Conservation (phyloP, 305 asterid genomes). For the Caryopteris hybrid region DNA sequence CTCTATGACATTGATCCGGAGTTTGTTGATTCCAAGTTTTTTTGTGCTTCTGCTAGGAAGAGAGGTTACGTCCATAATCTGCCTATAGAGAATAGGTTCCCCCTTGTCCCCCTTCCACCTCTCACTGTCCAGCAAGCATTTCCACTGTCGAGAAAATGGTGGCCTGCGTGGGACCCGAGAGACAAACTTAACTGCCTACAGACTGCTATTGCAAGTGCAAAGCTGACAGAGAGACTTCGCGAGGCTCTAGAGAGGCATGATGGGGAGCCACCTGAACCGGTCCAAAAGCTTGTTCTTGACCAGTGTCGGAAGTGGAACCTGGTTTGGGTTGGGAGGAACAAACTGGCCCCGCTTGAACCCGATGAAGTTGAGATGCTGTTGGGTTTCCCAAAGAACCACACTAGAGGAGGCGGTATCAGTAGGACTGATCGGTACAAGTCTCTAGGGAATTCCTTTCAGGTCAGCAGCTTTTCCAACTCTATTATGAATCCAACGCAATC, state of each 20-base stretch:
- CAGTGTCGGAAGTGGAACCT: conserved; percentile 89
- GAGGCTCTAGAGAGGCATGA: conserved; percentile 57
- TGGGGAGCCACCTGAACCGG: conserved; percentile 52
- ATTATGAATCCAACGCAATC: neutral
- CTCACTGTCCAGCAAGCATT: conserved; percentile 67
- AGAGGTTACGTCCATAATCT: conserved; percentile 86
- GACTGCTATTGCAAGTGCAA: conserved; percentile 79
- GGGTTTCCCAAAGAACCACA: conserved; percentile 90
- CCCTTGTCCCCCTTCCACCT: conserved; percentile 80
- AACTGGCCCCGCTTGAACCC: conserved; percentile 80
- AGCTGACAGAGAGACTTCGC: conserved; percentile 66
- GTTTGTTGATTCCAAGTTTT: conserved; percentile 82
- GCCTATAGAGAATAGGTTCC: conserved; percentile 61
- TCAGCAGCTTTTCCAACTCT: conserved; percentile 14
- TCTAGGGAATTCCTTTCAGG: conserved; percentile 94
- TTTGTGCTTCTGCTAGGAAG: conserved; percentile 79
- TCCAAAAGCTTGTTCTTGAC: conserved; percentile 46
- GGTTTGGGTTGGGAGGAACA: conserved; percentile 89
- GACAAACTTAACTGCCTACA: conserved; percentile 83
- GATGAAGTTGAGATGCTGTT: conserved; percentile 81
- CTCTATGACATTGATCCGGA: conserved; percentile 69
- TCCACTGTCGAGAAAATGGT: conserved; percentile 77
- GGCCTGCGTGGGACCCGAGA: conserved; percentile 90
- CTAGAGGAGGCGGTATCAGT: conserved; percentile 93
- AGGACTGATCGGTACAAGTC: conserved; percentile 87